Base-by-base conservation (phyloP, 345 rosid genomes). In the Melaleuca quinquenervia region DNA sequence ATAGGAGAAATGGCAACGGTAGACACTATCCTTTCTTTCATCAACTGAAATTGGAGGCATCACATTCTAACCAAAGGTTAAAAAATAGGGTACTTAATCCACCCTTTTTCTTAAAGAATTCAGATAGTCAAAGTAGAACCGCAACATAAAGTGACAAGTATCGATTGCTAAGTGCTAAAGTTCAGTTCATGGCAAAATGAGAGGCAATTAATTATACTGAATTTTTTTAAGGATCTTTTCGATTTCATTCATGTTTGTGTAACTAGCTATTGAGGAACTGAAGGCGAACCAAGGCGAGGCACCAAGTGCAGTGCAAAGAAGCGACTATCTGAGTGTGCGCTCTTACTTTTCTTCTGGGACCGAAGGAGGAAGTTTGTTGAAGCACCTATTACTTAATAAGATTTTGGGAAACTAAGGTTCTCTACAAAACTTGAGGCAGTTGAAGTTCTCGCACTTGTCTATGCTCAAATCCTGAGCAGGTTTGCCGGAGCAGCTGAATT, bases 1-100 rank as follows among this genome's bases (percentile, higher is more conserved):
- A 98, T 95, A 6, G 98, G 98, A 51, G 99, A 96, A 84, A 83
- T 91, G 60, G 96, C 98, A 53, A 32, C 90, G 85, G 95, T 92
- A 76, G 64, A 56, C 64, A 11, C 64, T 27, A 26, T 56, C 32
- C 26, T 56, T 56, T 56, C 64, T 26, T 56, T 27, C 64, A 56
- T 56, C 64, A 26, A 56, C 64, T 26, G 64, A 56, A 56, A 56
- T 6, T 11, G 64, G 64, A 26, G 32, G 16, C 64, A 56, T 56
- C 64, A 14, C 29, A 56, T 26, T 56, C 7, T 56, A 56, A 26
- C 29, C 15, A 26, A 56, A 56, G 26, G 41, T 2, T 2, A 41
- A 41, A 41, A 4, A 41, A 41, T 2, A 41, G 41, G 41, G 64
- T 7, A 26, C 64, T 56, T 13, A 5, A 56, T 56, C 6, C 64